These are phyloP conservation scores for Boletus sensibilis DNA, from an alignment of 768 basidiomycete genomes.

Conservation along the genomic window DNA sequence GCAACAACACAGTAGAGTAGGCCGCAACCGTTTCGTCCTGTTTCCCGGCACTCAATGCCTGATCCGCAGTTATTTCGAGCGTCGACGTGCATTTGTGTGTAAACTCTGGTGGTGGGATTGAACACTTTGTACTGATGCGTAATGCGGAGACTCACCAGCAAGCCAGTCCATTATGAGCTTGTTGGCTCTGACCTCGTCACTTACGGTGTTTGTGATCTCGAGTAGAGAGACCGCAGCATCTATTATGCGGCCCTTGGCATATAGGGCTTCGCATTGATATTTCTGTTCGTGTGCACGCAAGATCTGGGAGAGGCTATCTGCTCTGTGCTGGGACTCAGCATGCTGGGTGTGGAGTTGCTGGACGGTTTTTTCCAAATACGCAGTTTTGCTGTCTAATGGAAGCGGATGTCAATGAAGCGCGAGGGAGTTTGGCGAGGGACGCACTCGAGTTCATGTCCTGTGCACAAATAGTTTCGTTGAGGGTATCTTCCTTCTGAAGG, in stretches of 20 bases:
- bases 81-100: too few relatives aligned
- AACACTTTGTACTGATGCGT: too few relatives aligned
- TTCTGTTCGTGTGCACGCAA: background rate
- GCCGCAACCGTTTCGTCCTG: too few relatives aligned
- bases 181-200: background rate
- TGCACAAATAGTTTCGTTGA: background rate
- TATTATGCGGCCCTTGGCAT: background rate
- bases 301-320: background rate
- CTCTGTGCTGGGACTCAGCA: background rate
- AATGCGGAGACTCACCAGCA: background rate
- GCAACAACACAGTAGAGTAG: too few relatives aligned
- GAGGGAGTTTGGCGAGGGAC: background rate
- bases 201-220: background rate
- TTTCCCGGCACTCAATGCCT: too few relatives aligned
- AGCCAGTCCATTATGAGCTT: background rate
- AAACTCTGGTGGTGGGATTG: too few relatives aligned
- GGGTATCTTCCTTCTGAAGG: too few relatives aligned
- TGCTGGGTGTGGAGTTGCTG: background rate
- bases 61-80: too few relatives aligned
- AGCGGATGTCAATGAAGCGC: background rate
- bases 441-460: background rate
- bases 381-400: background rate
- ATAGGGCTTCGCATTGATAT: background rate
- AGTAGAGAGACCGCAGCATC: slow-evolving; percentile 1
- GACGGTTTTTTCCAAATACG: background rate